A percentile compares a stretch with the other conserved stretches of the same genome.
Conservation (phyloP, 352 stramenopile genomes). For the Phytophthora lateralis region DNA sequence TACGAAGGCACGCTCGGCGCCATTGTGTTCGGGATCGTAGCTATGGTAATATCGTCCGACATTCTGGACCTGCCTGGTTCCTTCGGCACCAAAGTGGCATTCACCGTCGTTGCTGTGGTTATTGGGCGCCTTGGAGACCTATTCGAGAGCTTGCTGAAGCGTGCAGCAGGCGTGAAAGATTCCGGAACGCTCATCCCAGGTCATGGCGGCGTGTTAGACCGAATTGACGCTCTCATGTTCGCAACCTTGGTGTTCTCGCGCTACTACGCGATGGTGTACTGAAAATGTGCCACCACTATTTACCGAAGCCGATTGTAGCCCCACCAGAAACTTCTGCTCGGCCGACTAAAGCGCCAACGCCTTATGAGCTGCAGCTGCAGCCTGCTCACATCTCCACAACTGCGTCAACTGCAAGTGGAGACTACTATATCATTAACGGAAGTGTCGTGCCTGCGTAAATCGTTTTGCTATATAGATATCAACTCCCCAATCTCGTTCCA, state of each 20-base stretch:
- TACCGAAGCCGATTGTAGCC: neutral
- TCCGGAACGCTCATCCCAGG: constrained; percentile 94
- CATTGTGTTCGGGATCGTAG: constrained; percentile 75
- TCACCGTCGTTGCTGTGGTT: constrained; percentile 91
- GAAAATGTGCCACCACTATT: neutral
- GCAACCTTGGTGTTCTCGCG: constrained; percentile 64
- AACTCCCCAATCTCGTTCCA: constrained; percentile 5
- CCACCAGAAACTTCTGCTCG: too few relatives aligned
- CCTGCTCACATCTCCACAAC: constrained; percentile 1
- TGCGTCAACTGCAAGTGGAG: too few relatives aligned
- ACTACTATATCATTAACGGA: constrained; percentile 14
- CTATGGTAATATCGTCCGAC: constrained; percentile 76
- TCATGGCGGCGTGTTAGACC: constrained; percentile 94
- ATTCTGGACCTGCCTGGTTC: constrained; percentile 78
- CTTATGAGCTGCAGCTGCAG: neutral
- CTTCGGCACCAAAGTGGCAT: constrained; percentile 72
- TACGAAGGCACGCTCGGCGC: constrained; percentile 94
- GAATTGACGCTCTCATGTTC: constrained; percentile 96
- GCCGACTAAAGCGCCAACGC: neutral
- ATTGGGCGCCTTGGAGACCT: constrained; percentile 94
- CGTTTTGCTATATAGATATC: constrained; percentile 40
- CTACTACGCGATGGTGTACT: constrained; percentile 50
- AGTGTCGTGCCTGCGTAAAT: constrained; percentile 22
- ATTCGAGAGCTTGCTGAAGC: constrained; percentile 96
- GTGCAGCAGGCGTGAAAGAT: constrained; percentile 94